phyloP scores from a whole-genome alignment of 1,139 yeast genomes.

The Zygotorulaspora mrakii region DNA sequence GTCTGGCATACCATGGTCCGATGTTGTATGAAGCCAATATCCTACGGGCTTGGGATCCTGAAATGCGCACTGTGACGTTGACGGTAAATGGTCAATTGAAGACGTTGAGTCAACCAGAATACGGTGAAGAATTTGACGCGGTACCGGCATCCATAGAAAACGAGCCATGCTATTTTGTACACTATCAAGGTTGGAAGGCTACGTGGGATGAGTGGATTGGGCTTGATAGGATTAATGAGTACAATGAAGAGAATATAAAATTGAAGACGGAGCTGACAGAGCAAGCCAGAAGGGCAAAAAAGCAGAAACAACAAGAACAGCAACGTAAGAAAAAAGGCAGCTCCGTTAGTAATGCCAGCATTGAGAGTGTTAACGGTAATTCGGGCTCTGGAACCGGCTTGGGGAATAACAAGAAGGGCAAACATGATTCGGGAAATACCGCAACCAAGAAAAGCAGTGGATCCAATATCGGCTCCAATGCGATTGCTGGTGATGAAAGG shows the following conservation, averaged over 20 bases:
- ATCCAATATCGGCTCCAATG: constrained; percentile 1
- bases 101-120: constrained; percentile 18
- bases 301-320: constrained; percentile 15
- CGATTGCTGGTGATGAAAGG: constrained; percentile 2
- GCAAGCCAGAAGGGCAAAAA: constrained; percentile 39
- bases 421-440: constrained; percentile 6
- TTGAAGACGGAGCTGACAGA: constrained; percentile 61
- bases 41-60: constrained; percentile 58
- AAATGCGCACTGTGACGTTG: constrained; percentile 41
- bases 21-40: constrained; percentile 85
- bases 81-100: constrained; percentile 37
- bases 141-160: constrained; percentile 46
- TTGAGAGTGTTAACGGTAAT: neutral
- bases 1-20: constrained; percentile 90
- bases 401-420: constrained; percentile 6
- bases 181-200: constrained; percentile 92
- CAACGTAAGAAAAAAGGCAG: constrained; percentile 19
- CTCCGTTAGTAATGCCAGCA: constrained; percentile 5
- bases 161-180: constrained; percentile 59
- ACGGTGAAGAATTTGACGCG: constrained; percentile 23
- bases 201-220: constrained; percentile 98
- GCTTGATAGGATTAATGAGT: constrained; percentile 60
- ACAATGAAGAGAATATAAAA: constrained; percentile 63
- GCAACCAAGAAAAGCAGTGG: constrained; percentile 5
- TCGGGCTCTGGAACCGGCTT: constrained; percentile 11